These are phyloP conservation scores for Aspergillus quadrilineatus DNA, from an alignment of 2,329 filamentous ascomycete species.

Conservation along the genomic window DNA sequence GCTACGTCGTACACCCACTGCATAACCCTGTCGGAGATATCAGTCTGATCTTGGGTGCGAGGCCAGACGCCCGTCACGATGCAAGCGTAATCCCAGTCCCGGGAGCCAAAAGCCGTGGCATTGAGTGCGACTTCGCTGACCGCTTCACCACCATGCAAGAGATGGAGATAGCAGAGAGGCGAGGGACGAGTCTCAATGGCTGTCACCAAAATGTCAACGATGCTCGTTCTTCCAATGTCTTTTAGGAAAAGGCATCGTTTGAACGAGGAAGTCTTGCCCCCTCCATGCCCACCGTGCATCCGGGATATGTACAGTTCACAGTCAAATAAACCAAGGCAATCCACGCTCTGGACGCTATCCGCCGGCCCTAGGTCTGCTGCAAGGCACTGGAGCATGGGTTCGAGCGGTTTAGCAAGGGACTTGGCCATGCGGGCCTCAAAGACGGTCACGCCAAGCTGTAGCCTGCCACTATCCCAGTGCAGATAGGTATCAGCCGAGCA, in stretches of 20 bases:
- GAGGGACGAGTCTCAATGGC: conserved; percentile 53
- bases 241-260: conserved; percentile 64
- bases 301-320: conserved; percentile 60
- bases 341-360: conserved; percentile 37
- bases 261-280: conserved; percentile 62
- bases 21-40: conserved; percentile 39
- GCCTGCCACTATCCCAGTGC: conserved; percentile 47
- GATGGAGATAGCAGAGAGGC: conserved; percentile 60
- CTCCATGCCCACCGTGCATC: conserved; percentile 61
- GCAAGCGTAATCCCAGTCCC: conserved; percentile 64
- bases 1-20: conserved; percentile 59
- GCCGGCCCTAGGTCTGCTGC: conserved; percentile 36
- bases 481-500: conserved; percentile 58
- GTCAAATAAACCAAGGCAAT: conserved; percentile 56
- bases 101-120: conserved; percentile 61
- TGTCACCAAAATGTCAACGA: conserved; percentile 42
- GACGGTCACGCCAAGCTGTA: conserved; percentile 55
- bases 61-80: conserved; percentile 64
- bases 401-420: conserved; percentile 22
- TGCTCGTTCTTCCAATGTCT: conserved; percentile 37
- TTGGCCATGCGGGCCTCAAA: conserved; percentile 37
- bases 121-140: conserved; percentile 46
- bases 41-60: conserved; percentile 52
- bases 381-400: conserved; percentile 15
- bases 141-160: conserved; percentile 60